Evolutionary conservation across 768 basidiomycete genomes (phyloP).

Genomic region (Daedaleopsis nitida): DNA sequence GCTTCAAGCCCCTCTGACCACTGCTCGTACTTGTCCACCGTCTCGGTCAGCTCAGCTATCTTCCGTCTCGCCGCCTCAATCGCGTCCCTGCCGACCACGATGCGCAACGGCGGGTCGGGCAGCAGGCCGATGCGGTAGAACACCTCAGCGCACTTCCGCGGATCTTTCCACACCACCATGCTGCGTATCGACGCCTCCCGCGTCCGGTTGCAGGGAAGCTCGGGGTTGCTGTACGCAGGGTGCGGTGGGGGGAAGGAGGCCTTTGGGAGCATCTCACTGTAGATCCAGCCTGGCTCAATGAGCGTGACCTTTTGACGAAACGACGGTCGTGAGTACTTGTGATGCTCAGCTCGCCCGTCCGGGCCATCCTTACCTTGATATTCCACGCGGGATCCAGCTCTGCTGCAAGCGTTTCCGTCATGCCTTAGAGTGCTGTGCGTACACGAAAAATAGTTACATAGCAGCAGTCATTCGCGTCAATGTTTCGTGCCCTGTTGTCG

Average conservation of each 20-base stretch:
- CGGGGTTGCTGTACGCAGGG: slow-evolving; percentile 4
- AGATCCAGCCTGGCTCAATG: slow-evolving; percentile 21
- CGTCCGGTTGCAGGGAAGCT: not conserved
- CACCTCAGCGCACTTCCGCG: not conserved
- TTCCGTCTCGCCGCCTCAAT: slow-evolving; percentile 1
- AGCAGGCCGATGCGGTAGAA: not conserved
- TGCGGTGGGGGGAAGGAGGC: not conserved
- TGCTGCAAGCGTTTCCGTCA: slow-evolving; percentile 29
- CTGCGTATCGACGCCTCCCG: not conserved
- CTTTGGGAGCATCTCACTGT: slow-evolving; percentile 3
- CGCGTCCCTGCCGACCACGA: slow-evolving; percentile 12
- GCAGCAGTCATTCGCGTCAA: too few relatives aligned
- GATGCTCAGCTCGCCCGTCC: not conserved
- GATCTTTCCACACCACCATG: not conserved
- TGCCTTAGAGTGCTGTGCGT: slow-evolving; percentile 34
- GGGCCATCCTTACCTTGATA: slow-evolving; percentile 31
- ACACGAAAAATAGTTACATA: too few relatives aligned
- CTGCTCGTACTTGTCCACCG: slow-evolving; percentile 14
- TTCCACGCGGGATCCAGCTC: slow-evolving; percentile 41
- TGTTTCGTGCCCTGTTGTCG: too few relatives aligned
- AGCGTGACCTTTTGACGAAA: too few relatives aligned
- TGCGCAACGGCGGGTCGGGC: slow-evolving; percentile 8
- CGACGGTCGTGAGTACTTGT: too few relatives aligned
- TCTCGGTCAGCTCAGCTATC: not conserved
- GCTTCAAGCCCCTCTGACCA: slow-evolving; percentile 23